Conservation (phyloP, 345 rosid species). For the Noccaea bulbosa region DNA sequence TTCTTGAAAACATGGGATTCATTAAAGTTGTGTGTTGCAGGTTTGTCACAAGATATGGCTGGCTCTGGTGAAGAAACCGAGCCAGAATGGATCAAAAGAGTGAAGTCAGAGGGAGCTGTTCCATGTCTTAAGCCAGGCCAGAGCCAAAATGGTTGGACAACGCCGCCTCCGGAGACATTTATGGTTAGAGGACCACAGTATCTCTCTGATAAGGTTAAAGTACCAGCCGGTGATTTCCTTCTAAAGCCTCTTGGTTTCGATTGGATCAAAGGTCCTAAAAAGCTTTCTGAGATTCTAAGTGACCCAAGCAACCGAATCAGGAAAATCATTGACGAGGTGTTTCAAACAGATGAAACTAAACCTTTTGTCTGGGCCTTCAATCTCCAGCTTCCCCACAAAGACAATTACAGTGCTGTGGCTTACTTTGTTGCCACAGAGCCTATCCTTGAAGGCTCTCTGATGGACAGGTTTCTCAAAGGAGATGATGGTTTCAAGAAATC, state of each 20-base stretch:
- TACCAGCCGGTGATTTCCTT: constrained; percentile 75
- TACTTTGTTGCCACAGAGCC: constrained; percentile 72
- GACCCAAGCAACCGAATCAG: constrained; percentile 64
- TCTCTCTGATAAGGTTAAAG: constrained; percentile 67
- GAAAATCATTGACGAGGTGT: constrained; percentile 61
- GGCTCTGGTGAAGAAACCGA: constrained; percentile 45
- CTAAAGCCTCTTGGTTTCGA: constrained; percentile 87
- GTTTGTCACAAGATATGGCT: constrained; percentile 51
- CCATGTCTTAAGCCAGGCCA: constrained; percentile 70
- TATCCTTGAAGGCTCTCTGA: constrained; percentile 68
- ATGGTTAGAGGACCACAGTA: constrained; percentile 93
- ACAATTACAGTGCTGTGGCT: constrained; percentile 84
- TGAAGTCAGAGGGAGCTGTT: constrained; percentile 77
- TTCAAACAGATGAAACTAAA: constrained; percentile 54
- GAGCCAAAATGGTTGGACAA: constrained; percentile 79
- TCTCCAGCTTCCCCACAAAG: constrained; percentile 90
- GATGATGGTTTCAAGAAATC: constrained; percentile 77
- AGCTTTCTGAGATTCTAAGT: constrained; percentile 62
- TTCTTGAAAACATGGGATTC: not conserved
- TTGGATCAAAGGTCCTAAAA: constrained; percentile 76
- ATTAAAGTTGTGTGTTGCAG: constrained; percentile 18
- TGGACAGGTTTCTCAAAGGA: constrained; percentile 74
- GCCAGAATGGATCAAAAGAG: constrained; percentile 71
- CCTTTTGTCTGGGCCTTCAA: constrained; percentile 97
- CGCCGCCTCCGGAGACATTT: constrained; percentile 73